Conservation (phyloP, 2,329 filamentous ascomycete species). For the Fusarium albosuccineum region DNA sequence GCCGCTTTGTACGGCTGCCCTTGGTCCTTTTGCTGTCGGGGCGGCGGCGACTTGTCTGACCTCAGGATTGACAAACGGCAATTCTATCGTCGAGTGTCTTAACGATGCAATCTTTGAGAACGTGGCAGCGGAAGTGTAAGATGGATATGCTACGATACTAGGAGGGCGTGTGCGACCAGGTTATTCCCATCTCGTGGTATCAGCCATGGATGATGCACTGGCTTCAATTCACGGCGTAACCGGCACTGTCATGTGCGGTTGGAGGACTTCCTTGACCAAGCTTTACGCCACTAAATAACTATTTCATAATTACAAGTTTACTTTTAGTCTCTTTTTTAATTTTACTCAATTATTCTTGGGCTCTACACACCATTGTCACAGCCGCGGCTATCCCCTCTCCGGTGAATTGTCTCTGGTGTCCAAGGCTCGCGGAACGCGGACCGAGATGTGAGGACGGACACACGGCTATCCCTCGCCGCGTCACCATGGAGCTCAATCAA, state of each 20-base stretch:
- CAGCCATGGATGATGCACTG: too few species aligned
- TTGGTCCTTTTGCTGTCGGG: background rate
- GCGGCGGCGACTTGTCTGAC: background rate
- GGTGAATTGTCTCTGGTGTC: background rate
- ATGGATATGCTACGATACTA: background rate
- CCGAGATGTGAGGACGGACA: background rate
- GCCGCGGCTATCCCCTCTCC: background rate
- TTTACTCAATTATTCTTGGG: too few species aligned
- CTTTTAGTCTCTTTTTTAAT: too few species aligned
- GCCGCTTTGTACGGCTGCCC: background rate
- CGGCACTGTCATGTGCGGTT: too few species aligned
- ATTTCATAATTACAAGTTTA: too few species aligned
- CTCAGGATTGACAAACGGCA: background rate
- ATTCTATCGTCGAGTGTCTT: background rate
- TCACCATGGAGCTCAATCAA: background rate
- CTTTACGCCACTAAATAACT: too few species aligned
- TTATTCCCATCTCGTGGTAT: too few species aligned
- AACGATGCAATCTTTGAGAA: background rate
- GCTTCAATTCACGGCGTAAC: too few species aligned
- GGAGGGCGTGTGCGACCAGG: too few species aligned
- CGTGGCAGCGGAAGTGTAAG: background rate
- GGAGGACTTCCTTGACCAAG: too few species aligned
- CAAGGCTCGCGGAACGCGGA: background rate
- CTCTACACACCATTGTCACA: too few species aligned
- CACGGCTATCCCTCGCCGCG: background rate